Evolutionary conservation across 2,329 filamentous ascomycete species (phyloP).

Genomic region (Plenodomus lindquistii): DNA sequence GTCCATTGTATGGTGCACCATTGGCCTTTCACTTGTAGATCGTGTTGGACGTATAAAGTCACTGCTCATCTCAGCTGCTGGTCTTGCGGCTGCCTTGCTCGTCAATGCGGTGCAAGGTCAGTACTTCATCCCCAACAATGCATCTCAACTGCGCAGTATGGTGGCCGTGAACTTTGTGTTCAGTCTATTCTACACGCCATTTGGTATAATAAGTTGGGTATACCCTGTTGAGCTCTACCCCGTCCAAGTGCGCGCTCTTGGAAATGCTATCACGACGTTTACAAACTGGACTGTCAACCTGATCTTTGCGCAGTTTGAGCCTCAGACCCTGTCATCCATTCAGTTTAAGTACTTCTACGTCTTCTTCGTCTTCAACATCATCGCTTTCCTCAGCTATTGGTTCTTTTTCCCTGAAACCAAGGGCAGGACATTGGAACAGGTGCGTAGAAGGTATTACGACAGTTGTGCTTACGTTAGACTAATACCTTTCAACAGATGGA

Average conservation of each 20-base stretch:
- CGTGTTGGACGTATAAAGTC: conserved; percentile 54
- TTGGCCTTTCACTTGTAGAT: conserved; percentile 52
- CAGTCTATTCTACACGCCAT: conserved; percentile 49
- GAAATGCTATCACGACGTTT: conserved; percentile 51
- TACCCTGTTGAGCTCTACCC: conserved; percentile 55
- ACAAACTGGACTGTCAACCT: conserved; percentile 54
- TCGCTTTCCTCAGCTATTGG: conserved; percentile 29
- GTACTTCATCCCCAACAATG: conserved; percentile 42
- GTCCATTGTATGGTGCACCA: conserved; percentile 53
- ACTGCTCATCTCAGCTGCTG: conserved; percentile 50
- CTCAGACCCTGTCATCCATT: conserved; percentile 40
- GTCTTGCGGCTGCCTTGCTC: conserved; percentile 39
- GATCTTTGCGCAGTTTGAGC: conserved; percentile 56
- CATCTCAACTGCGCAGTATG: conserved; percentile 48
- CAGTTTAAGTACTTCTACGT: conserved; percentile 55
- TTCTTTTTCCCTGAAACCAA: conserved; percentile 39
- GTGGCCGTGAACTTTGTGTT: conserved; percentile 56
- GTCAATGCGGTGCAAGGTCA: conserved; percentile 48
- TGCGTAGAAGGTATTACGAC: too few species aligned
- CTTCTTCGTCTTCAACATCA: conserved; percentile 51
- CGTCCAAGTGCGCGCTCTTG: conserved; percentile 48
- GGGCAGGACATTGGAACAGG: conserved; percentile 30
- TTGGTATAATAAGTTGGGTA: conserved; percentile 54
- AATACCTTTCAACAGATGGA: conserved; percentile 27
- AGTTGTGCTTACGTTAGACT: too few species aligned